Base-by-base conservation (phyloP, 2,329 filamentous ascomycete species). In the Alternaria tenuissima region DNA sequence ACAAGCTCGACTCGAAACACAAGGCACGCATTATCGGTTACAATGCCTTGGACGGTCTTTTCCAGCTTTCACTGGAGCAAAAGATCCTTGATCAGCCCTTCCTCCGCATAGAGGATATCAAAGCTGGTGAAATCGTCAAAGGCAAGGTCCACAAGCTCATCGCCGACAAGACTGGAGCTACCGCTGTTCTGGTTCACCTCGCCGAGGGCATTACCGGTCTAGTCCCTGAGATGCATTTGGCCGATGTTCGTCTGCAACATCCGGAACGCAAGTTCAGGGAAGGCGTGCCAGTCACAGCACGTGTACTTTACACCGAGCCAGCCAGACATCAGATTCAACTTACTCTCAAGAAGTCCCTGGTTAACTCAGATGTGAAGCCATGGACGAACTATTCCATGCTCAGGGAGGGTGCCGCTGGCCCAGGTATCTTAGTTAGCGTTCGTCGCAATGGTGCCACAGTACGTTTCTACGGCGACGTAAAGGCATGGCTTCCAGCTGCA, bases 251-350 rank as follows among this genome's bases (percentile, higher is more conserved):
- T 62, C 83, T 99, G 24, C 91, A 95, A 74, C 91, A 97, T 72
- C 95, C 95, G 0, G 95, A 99, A 79, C 96, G 94, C 83, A 98
- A 97, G 76, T 99, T 97, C 80, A 88, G 91, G 62, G 92, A 94
- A 76, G 93, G 93, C 1, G 87, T 92, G 78, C 87, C 90, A 53
- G 89, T 99, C 64, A 97, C 92, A 68, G 91, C 91, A 20, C 87
- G 94, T 61, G 92, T 99, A 26, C 81, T 99, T 28, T 96, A 93
- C 0, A 90, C 89, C 16, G 88, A 97, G 71, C 79, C 87, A 2
- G 85, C 87, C 52, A 94, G 90, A 80, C 89, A 89, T 59, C 90
- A 93, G 73, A 86, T 98, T 66, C 90, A 91, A 32, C 84, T 99
- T 65, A 98, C 95, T 0, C 78, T 99, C 68, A 99, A 98, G 84